Percentiles rank a stretch among this genome's conserved stretches.
Evolutionary conservation across 2,329 filamentous ascomycete genomes (phyloP).

Genomic region (Trichoderma koningii): DNA sequence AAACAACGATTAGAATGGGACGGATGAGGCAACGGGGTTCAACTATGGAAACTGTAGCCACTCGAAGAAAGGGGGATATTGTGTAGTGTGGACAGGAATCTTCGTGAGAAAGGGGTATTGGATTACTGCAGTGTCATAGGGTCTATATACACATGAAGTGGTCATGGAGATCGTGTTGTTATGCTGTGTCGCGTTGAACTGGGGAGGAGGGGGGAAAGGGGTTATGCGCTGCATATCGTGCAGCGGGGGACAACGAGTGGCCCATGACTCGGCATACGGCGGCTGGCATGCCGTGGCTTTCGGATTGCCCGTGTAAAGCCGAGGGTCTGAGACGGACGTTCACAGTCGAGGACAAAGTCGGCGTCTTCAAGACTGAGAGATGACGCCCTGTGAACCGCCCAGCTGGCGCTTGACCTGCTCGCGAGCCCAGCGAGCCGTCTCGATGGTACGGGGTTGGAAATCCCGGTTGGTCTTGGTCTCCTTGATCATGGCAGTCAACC

Average conservation of each 20-base stretch:
- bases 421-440: slow-evolving; percentile 94
- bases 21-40: slow-evolving; percentile 18
- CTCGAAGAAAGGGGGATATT: slow-evolving; percentile 30
- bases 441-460: slow-evolving; percentile 79
- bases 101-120: slow-evolving; percentile 43
- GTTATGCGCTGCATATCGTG: slow-evolving; percentile 4
- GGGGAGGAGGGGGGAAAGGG: slow-evolving; percentile 20
- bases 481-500: slow-evolving; percentile 86
- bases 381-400: slow-evolving; percentile 54
- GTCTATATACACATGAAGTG: slow-evolving; percentile 45
- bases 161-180: slow-evolving; percentile 42
- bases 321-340: not conserved
- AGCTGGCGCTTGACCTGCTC: slow-evolving; percentile 96
- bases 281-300: not conserved
- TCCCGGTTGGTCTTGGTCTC: slow-evolving; percentile 90
- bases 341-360: not conserved
- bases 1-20: slow-evolving; percentile 33
- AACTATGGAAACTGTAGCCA: slow-evolving; percentile 23
- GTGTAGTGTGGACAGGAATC: slow-evolving; percentile 36
- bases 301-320: slow-evolving; percentile 1
- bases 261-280: not conserved
- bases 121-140: slow-evolving; percentile 44
- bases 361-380: slow-evolving; percentile 50
- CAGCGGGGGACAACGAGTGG: slow-evolving; percentile 4
- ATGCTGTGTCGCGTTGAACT: slow-evolving; percentile 36